Base-by-base conservation (phyloP, 768 basidiomycete species). In the Suillus luteus region DNA sequence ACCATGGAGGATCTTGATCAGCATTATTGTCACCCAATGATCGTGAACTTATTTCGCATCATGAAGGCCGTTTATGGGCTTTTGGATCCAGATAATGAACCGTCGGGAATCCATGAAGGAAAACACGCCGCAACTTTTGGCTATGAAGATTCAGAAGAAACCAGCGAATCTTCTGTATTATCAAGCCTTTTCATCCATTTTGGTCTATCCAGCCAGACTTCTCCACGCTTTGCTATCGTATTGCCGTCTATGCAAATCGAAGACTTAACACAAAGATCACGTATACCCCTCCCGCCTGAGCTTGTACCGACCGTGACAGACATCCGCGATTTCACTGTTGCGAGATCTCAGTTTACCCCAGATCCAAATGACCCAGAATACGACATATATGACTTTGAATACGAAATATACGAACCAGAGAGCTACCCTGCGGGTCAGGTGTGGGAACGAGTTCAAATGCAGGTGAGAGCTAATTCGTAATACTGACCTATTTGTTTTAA, bases 121-220 rank as follows among this genome's bases (percentile, higher is more conserved):
- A 55, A 55, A 37, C 54, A 55, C 22, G 22, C 14, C 14, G 55
- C 55, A 19, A 22, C n/a, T 6, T 55, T 55, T 22, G 55, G 55
- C 37, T 55, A 37, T 22, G 35, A 8, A 14, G 35, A 37, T 55
- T 55, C 55, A 7, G 33, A 37, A 55, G n/a, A 8, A 22, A 22
- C n/a, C 1, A 15, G 12, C 11, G 19, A n/a, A 54, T 54, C 52
- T n/a, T 35, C 52, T 33, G 19, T 54, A 19, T 17, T 54, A 22
- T 37, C 55, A 55, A 55, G 35, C 55, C n/a, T 37, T 55, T 55
- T 33, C 52, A 52, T 52, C 2, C 31, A 55, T 55, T 37, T 55
- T 22, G 12, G n/a, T 55, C n/a, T 55, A n/a, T 55, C 55, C n/a
- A 55, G n/a, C 35, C 35, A 55, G n/a, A 55, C 55, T 5, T 55